Evolutionary conservation across 768 basidiomycete genomes (phyloP).

Genomic region (Tricholoma terreum): DNA sequence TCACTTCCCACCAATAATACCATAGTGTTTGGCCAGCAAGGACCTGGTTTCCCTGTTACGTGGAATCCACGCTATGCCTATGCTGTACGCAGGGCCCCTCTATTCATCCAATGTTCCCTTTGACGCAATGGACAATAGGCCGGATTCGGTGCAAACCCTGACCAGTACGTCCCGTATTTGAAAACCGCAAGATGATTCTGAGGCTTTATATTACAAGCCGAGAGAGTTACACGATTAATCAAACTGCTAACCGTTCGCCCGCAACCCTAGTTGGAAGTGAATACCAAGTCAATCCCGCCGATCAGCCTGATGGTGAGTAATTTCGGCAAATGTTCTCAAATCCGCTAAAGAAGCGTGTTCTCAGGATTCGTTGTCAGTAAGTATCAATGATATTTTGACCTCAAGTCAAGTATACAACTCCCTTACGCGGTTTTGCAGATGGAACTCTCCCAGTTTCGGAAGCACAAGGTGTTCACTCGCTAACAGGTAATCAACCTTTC

Average conservation of each 20-base stretch:
- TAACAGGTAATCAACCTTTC: slow-evolving; percentile 25
- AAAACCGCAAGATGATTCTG: background rate
- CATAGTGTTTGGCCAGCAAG: slow-evolving; percentile 35
- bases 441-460: slow-evolving; percentile 34
- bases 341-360: background rate
- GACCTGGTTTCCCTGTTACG: slow-evolving; percentile 43
- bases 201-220: slow-evolving; percentile 22
- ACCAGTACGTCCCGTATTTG: slow-evolving; percentile 28
- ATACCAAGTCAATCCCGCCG: slow-evolving; percentile 32
- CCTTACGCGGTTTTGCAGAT: too few relatives aligned
- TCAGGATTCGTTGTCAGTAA: slow-evolving; percentile 32
- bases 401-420: too few relatives aligned
- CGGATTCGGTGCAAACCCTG: slow-evolving; percentile 41
- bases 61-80: slow-evolving; percentile 43
- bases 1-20: slow-evolving; percentile 38
- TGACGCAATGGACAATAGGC: slow-evolving; percentile 16
- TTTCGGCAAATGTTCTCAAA: background rate
- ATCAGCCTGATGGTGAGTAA: slow-evolving; percentile 29
- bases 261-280: slow-evolving; percentile 25
- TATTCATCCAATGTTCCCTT: background rate
- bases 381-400: slow-evolving; percentile 6
- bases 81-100: slow-evolving; percentile 24
- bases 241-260: slow-evolving; percentile 36
- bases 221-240: slow-evolving; percentile 33
- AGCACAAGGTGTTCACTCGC: slow-evolving; percentile 41